Evolutionary conservation across 2,329 filamentous ascomycete species (phyloP).

Genomic region (Curvularia eragrostidis): DNA sequence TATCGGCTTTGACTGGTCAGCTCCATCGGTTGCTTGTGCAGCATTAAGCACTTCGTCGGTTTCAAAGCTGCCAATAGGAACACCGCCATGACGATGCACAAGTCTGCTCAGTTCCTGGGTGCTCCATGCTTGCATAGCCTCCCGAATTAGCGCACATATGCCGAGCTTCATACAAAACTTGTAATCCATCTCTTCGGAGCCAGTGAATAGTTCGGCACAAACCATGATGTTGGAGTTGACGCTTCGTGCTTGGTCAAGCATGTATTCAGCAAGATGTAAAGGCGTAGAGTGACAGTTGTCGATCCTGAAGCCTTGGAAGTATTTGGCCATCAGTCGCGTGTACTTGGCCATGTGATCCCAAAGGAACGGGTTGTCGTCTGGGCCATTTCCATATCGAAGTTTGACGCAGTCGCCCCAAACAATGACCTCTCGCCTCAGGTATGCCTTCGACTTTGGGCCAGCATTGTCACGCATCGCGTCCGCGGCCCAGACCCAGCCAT

Average conservation of each 20-base stretch:
- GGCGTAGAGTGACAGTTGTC: constrained; percentile 99
- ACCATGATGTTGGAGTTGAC: constrained; percentile 89
- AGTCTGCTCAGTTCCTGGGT: constrained; percentile 90
- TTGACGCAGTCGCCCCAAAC: constrained; percentile 99
- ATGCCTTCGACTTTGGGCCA: constrained; percentile 86
- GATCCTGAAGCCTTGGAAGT: constrained; percentile 94
- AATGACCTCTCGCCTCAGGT: constrained; percentile 93
- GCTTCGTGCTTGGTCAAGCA: constrained; percentile 89
- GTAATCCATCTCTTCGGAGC: constrained; percentile 94
- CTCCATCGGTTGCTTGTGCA: constrained; percentile 53
- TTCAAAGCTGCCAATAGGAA: constrained; percentile 96
- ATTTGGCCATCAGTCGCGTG: constrained; percentile 88
- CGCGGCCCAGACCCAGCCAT: constrained; percentile 98
- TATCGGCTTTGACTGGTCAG: constrained; percentile 48
- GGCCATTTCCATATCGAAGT: constrained; percentile 81
- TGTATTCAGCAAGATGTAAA: constrained; percentile 90
- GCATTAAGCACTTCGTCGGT: constrained; percentile 80
- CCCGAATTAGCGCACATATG: constrained; percentile 87
- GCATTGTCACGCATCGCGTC: constrained; percentile 95
- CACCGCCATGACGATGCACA: constrained; percentile 90
- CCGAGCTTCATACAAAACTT: constrained; percentile 93
- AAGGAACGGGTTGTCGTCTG: constrained; percentile 86
- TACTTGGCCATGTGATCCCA: constrained; percentile 98
- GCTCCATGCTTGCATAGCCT: constrained; percentile 98
- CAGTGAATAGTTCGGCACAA: constrained; percentile 93